Evolutionary conservation across 345 rosid species (phyloP).

Genomic region (Brassica juncea): DNA sequence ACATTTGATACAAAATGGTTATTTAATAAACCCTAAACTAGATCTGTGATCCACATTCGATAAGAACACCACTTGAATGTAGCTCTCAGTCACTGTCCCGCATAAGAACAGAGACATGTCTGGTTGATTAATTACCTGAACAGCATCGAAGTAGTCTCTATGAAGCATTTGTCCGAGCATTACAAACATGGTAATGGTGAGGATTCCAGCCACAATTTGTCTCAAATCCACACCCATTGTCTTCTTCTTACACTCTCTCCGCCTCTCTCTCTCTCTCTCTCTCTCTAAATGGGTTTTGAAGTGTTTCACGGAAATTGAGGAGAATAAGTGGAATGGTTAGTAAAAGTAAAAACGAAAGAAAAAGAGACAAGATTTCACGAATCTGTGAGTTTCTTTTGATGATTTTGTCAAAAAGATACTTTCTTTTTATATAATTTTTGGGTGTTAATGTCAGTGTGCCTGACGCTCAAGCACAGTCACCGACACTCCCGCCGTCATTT

Average conservation of each 20-base stretch:
- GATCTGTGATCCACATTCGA: constrained; percentile 21
- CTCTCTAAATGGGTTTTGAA: not conserved
- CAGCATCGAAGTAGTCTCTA: constrained; percentile 78
- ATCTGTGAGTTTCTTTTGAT: constrained; percentile 31
- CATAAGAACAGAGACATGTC: constrained; percentile 34
- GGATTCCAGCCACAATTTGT: constrained; percentile 88
- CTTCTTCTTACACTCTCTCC: not conserved
- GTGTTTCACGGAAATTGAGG: constrained; percentile 38
- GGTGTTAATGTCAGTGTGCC: constrained; percentile 23
- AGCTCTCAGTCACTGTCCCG: constrained; percentile 21
- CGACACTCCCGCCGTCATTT: constrained; percentile 39
- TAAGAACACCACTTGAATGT: not conserved
- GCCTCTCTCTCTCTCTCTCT: not conserved
- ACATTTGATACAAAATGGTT: constrained; percentile 5
- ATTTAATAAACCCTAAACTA: constrained; percentile 11
- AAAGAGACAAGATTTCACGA: constrained; percentile 26
- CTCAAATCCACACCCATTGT: constrained; percentile 90
- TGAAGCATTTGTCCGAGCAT: constrained; percentile 98
- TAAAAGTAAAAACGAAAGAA: not conserved
- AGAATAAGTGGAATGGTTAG: not conserved
- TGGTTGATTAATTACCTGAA: constrained; percentile 47
- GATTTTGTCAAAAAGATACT: constrained; percentile 32
- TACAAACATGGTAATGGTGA: constrained; percentile 90
- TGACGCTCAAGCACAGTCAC: constrained; percentile 32
- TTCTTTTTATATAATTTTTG: not conserved